A percentile compares a stretch with the other conserved stretches of the same genome.
phyloP scores from a whole-genome alignment of 805 yeast species.

The Tetrapisispora nanseiensis region DNA sequence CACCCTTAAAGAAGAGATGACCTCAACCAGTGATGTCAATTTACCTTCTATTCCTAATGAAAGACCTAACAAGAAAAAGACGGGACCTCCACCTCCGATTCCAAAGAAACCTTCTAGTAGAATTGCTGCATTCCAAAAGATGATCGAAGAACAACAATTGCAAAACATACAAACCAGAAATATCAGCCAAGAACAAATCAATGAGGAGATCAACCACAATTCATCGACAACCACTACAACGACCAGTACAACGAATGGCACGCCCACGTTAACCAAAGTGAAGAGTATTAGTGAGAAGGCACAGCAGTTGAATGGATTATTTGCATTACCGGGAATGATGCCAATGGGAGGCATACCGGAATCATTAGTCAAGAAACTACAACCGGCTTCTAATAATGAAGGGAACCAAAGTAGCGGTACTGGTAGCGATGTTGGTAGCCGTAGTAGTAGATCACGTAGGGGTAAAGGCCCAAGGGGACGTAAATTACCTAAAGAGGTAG shows the following conservation, averaged over 20 bases:
- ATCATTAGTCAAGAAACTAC: conserved; percentile 14
- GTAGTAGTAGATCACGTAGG: conserved; percentile 34
- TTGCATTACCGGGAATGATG: conserved; percentile 47
- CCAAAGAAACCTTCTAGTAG: conserved; percentile 72
- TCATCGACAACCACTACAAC: background rate
- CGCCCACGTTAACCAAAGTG: background rate
- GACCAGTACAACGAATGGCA: too few species aligned
- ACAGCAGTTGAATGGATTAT: conserved; percentile 43
- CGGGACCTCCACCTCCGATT: conserved; percentile 51
- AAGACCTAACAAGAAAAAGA: background rate
- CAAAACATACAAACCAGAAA: conserved; percentile 43
- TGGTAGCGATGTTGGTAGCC: too few species aligned
- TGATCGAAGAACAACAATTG: conserved; percentile 47
- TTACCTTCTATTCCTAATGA: background rate
- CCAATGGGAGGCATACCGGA: conserved; percentile 26
- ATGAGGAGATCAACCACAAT: background rate
- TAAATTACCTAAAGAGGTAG: conserved; percentile 47
- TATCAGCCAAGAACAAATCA: conserved; percentile 5
- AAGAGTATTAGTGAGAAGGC: background rate
- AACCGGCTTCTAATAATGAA: background rate
- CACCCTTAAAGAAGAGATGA: too few species aligned
- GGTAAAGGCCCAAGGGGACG: conserved; percentile 70
- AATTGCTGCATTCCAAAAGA: conserved; percentile 74
- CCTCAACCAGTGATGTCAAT: too few species aligned
- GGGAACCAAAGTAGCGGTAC: background rate